Conservation (phyloP, 2,329 filamentous ascomycete genomes). For the Colletotrichum spaethianum region DNA sequence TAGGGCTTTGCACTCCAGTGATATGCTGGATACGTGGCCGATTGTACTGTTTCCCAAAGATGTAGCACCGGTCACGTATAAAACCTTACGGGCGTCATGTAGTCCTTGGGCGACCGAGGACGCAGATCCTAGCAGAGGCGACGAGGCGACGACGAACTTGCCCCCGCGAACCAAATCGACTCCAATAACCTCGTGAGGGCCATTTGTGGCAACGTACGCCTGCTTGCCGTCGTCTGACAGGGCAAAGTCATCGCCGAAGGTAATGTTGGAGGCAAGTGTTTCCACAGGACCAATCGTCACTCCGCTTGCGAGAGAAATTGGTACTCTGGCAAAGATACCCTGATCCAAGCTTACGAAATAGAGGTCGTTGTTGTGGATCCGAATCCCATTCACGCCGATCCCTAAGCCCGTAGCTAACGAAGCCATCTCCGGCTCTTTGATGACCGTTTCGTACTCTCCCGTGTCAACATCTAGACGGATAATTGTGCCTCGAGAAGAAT, state of each 20-base stretch:
- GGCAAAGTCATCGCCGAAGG: constrained; percentile 32
- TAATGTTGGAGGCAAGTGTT: constrained; percentile 10
- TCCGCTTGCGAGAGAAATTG: constrained; percentile 11
- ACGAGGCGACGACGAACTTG: background rate
- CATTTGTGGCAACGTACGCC: constrained; percentile 25
- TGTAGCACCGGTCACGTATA: background rate
- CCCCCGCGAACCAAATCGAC: background rate
- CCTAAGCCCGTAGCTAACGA: background rate
- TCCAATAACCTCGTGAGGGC: constrained; percentile 12
- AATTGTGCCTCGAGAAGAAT: constrained; percentile 42
- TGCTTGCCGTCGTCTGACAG: constrained; percentile 13
- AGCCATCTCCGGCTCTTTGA: constrained; percentile 38
- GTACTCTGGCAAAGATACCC: constrained; percentile 2
- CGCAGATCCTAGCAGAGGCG: background rate
- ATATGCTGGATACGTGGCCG: constrained; percentile 11
- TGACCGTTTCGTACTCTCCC: constrained; percentile 36
- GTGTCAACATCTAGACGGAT: constrained; percentile 40
- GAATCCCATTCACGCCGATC: constrained; percentile 23
- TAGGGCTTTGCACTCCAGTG: background rate
- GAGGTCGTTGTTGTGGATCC: constrained; percentile 8
- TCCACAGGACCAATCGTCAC: background rate
- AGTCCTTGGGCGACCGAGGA: constrained; percentile 6
- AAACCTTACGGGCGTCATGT: background rate
- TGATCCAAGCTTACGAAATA: constrained; percentile 31
- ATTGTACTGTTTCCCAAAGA: background rate